Conservation (phyloP, 2,329 filamentous ascomycete genomes). For the Colletotrichum karsti region DNA sequence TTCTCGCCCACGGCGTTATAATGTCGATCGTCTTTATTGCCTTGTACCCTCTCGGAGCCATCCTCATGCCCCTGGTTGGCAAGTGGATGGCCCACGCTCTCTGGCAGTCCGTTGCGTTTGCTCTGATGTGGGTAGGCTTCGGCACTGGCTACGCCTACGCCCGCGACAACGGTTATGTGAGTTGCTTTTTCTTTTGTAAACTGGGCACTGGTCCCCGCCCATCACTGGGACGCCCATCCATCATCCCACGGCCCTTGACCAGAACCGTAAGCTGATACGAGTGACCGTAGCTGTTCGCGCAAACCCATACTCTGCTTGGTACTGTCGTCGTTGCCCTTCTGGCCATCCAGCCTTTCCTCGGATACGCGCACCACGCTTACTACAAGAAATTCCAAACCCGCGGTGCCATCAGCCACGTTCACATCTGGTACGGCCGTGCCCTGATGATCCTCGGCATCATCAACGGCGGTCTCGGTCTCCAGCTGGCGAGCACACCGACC, state of each 20-base stretch:
- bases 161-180: conserved; percentile 49
- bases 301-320: conserved; percentile 65
- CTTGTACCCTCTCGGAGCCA: conserved; percentile 67
- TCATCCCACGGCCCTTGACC: not conserved
- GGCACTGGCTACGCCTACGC: conserved; percentile 62
- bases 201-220: not conserved
- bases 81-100: conserved; percentile 66
- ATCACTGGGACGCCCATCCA: not conserved
- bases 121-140: conserved; percentile 68
- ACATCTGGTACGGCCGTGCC: conserved; percentile 70
- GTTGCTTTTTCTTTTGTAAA: conserved; percentile 33
- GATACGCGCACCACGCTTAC: conserved; percentile 64
- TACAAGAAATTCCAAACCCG: conserved; percentile 58
- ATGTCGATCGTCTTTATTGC: conserved; percentile 68
- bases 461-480: conserved; percentile 70
- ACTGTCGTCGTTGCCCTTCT: conserved; percentile 62
- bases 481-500: conserved; percentile 51
- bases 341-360: conserved; percentile 65
- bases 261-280: conserved; percentile 25
- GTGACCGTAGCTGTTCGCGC: conserved; percentile 55
- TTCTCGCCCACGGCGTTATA: conserved; percentile 64
- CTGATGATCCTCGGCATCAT: conserved; percentile 67
- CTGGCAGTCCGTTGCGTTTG: conserved; percentile 62
- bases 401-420: conserved; percentile 60
- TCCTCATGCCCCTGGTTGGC: conserved; percentile 67